These are phyloP conservation scores for Picochlorum costavermella DNA, from an alignment of 139 green algal species.

Conservation along the genomic window DNA sequence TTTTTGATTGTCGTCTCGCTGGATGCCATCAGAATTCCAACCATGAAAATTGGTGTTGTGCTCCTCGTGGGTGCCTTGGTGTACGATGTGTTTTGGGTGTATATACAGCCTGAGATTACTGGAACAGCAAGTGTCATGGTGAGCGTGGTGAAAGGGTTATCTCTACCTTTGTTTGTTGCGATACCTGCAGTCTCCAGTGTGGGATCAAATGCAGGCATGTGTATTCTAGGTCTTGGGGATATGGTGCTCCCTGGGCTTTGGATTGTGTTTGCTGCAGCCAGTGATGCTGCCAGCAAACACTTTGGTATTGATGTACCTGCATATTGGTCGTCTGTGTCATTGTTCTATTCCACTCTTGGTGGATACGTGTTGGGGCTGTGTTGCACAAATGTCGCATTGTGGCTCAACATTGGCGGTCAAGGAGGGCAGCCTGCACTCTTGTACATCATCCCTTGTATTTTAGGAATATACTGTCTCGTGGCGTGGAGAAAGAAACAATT, in stretches of 20 bases:
- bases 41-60: constrained; percentile 53
- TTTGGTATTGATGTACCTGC: neutral
- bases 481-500: constrained; percentile 42
- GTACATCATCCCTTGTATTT: constrained; percentile 85
- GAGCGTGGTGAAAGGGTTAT: constrained; percentile 39
- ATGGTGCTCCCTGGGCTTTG: constrained; percentile 75
- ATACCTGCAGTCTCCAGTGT: constrained; percentile 40
- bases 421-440: constrained; percentile 85
- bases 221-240: constrained; percentile 52
- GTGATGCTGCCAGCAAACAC: constrained; percentile 9
- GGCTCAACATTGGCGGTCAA: constrained; percentile 34
- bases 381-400: constrained; percentile 75
- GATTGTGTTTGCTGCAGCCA: constrained; percentile 38
- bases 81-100: constrained; percentile 94
- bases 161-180: constrained; percentile 77
- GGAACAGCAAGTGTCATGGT: constrained; percentile 82
- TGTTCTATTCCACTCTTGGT: constrained; percentile 38
- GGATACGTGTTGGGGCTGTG: constrained; percentile 68
- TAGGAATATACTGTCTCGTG: constrained; percentile 48
- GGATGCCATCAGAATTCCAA: constrained; percentile 50
- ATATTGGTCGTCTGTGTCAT: constrained; percentile 16
- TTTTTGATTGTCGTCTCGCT: constrained; percentile 64
- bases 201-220: constrained; percentile 9
- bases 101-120: constrained; percentile 79
- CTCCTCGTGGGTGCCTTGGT: constrained; percentile 65